Evolutionary conservation across 2,329 filamentous ascomycete species (phyloP), one percentile per base, ranked within the genome.

Genomic region (Helotiales sp.): DNA sequence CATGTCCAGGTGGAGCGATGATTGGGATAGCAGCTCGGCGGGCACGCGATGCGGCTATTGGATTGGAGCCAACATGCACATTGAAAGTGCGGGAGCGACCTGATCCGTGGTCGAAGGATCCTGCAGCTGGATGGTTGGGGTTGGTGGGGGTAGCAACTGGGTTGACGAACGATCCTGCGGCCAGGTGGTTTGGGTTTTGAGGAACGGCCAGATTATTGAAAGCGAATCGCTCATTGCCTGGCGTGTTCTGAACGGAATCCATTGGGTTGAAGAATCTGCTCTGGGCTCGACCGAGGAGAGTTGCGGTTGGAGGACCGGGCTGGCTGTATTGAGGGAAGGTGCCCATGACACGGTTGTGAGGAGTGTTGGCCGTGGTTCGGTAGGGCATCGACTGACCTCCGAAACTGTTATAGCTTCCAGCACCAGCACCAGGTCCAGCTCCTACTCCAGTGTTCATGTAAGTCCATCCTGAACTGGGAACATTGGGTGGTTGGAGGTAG

Each of bases 21-120:
- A 60, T 60, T n/a, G 57, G 57, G n/a, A 60, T 47, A 6, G 57
- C 34, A 11, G 40, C 40, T 45, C 57, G 37, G n/a, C 57, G 57
- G 37, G 24, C 26, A 17, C 57, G 37, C 13, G 34, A 30, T n/a
- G 37, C 34, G 24, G 34, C 34, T 28, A 37, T 17, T 47, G 57
- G 37, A 7, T 60, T 60, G 24, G 57, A 45, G 22, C 22, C 26
- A 22, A 60, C 6, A 30, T 60, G 22, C 37, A 60, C n/a, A 15
- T 37, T 26, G n/a, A 45, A 37, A 13, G 40, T 60, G 24, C 57
- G 57, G 24, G 37, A 60, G 24, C 24, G 34, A 37, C 6, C 24
- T 45, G 37, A 30, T 45, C 40, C 24, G 34, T 60, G 57, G 15
- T 22, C 7, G 37, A 20, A 45, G 24, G 34, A 60, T 60, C 57